Conservation (phyloP, 805 yeast species). For the Jamesozyma gamospora region DNA sequence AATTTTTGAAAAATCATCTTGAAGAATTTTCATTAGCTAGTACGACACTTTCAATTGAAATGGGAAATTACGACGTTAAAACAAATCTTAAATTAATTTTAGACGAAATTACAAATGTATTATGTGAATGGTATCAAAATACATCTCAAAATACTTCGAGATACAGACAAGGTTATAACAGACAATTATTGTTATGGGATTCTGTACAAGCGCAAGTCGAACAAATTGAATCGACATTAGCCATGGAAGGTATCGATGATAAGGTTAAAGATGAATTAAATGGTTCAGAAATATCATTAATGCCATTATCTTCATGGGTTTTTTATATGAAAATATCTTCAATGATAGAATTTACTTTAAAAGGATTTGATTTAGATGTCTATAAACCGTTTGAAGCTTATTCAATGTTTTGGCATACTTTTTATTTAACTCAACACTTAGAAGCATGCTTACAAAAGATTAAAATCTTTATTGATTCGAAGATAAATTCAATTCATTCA, state of each 20-base stretch:
- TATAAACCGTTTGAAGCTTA: slow-evolving; percentile 63
- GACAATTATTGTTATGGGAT: slow-evolving; percentile 57
- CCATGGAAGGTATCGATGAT: slow-evolving; percentile 23
- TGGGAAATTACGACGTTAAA: background rate
- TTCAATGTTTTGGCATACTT: slow-evolving; percentile 58
- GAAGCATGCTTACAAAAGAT: slow-evolving; percentile 33
- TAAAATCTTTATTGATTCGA: slow-evolving; percentile 24
- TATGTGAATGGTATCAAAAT: slow-evolving; percentile 36
- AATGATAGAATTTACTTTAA: slow-evolving; percentile 64
- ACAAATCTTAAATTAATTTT: slow-evolving; percentile 15
- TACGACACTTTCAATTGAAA: slow-evolving; percentile 3
- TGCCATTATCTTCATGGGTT: slow-evolving; percentile 65
- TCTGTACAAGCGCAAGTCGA: slow-evolving; percentile 70
- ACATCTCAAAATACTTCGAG: slow-evolving; percentile 64
- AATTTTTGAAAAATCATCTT: slow-evolving; percentile 35
- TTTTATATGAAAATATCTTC: slow-evolving; percentile 53
- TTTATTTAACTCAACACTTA: slow-evolving; percentile 43
- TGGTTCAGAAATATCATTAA: slow-evolving; percentile 30
- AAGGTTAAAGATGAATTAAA: slow-evolving; percentile 6
- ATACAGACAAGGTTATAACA: slow-evolving; percentile 64
- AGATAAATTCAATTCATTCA: slow-evolving; percentile 28
- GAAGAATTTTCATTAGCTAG: slow-evolving; percentile 29
- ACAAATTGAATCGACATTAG: slow-evolving; percentile 43
- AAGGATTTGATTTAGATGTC: slow-evolving; percentile 67
- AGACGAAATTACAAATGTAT: slow-evolving; percentile 39